Evolutionary conservation across 2,329 filamentous ascomycete genomes (phyloP).

Genomic region (Trichoderma brevicompactum): DNA sequence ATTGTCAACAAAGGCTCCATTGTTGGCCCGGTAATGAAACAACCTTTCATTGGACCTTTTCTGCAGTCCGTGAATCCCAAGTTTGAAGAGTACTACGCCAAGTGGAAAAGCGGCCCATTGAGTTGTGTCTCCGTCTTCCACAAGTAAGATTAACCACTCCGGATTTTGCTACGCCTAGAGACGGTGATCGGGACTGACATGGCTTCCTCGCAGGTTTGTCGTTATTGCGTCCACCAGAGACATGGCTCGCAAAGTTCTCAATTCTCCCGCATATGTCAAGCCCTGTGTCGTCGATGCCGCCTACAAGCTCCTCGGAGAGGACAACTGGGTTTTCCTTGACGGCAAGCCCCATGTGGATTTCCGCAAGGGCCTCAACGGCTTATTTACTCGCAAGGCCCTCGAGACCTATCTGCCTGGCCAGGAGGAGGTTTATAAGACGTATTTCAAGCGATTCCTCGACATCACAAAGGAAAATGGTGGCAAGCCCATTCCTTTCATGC

Average conservation of each 20-base stretch:
- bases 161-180: neutral
- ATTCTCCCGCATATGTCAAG: conserved; percentile 89
- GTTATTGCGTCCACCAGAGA: conserved; percentile 95
- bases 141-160: conserved; percentile 66
- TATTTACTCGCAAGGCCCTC: conserved; percentile 91
- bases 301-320: conserved; percentile 86
- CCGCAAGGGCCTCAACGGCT: conserved; percentile 91
- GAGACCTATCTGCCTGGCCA: conserved; percentile 88
- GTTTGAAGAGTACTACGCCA: conserved; percentile 86
- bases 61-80: conserved; percentile 89
- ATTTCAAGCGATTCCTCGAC: conserved; percentile 78
- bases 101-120: conserved; percentile 88
- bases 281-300: conserved; percentile 95
- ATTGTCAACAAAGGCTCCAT: conserved; percentile 76
- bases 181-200: neutral
- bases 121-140: conserved; percentile 99
- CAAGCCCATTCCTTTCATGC: conserved; percentile 85
- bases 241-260: conserved; percentile 95
- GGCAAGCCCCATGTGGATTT: conserved; percentile 95
- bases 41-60: conserved; percentile 94
- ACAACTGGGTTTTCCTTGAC: conserved; percentile 97
- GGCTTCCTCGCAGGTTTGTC: conserved; percentile 70
- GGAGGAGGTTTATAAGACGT: conserved; percentile 87
- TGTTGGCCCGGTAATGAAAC: conserved; percentile 73
- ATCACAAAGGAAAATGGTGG: conserved; percentile 73